Evolutionary conservation across 768 basidiomycete genomes (phyloP), one percentile per base, ranked within the genome.

Genomic region (Macrocybe gigantea): DNA sequence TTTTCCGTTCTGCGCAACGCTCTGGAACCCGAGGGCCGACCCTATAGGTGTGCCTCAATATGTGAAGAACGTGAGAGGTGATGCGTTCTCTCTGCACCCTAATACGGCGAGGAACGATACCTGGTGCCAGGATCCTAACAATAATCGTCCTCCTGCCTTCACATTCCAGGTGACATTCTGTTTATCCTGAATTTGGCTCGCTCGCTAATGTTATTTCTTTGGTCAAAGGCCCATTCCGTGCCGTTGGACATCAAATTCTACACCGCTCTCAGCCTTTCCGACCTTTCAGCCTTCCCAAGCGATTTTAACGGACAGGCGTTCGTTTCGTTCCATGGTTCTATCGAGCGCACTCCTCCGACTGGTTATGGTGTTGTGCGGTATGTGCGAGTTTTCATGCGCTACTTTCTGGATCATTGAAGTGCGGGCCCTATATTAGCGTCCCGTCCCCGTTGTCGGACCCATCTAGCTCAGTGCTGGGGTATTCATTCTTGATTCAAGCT

Each of bases 171-270:
- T 69, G 35, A 14, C 55, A 13, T 9, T 29, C 10, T 9, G 33
- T 6, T 15, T 38, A 37, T n/a, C 10, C 35, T 44, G 33, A 30
- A 31, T 12, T 38, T 12, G 9, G 15, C 4, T 6, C 7, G 5
- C 11, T 14, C 8, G n/a, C n/a, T 41, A 11, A 13, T 31, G 22
- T 5, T 22, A 4, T 22, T 22, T 22, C 22, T 22, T 22, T 22
- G 22, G 22, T 22, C 22, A 22, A 22, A 75, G 72, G 70, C 73
- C 0, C 74, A 75, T 54, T 73, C 71, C 9, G 73, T 71, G 2
- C 74, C 74, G 1, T 61, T 74, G 8, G 74, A 74, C 52, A 67
- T 74, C 58, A 74, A 73, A 47, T 70, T 73, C 53, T 73, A 66
- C 51, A 48, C 47, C 6, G 51, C 53, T 9, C 49, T 51, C 0